Evolutionary conservation across 768 basidiomycete genomes (phyloP), one percentile per base, ranked within the genome.

Genomic region (Piloderma croceum): DNA sequence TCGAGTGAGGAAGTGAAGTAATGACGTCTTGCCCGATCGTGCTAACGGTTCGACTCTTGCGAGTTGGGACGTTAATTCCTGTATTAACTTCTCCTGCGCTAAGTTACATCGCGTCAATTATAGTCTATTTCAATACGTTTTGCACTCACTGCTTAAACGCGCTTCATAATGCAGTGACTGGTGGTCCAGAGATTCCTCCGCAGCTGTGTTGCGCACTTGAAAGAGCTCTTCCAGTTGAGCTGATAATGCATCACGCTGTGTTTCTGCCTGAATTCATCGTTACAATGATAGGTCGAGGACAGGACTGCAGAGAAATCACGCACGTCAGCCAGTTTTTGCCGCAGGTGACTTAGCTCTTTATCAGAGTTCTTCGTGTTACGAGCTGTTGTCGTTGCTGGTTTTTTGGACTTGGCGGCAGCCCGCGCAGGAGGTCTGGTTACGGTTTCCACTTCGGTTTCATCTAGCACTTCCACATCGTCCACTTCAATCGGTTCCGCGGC

Each of bases 1-100:
- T 40, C 83, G 76, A 7, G 84, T 84, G 10, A 90, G 60, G 34
- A 90, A 70, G 48, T 83, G 77, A 22, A 82, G 65, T 4, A 75
- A 70, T 3, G 72, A 67, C 11, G 62, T 65, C 45, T 73, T 74
- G 5, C 70, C 72, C 0, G 69, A 59, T 31, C 66, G 63, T 31
- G 74, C 63, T 24, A 82, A 62, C 5, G 77, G 77, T 45, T 81
- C 74, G 32, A 73, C 65, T 20, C 67, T 71, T 3, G 76, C 63
- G 4, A 83, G 58, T 49, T 78, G 71, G 13, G 66, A 59, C 3
- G 70, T 75, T 9, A 86, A 63, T 44, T 81, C 72, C 31, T 74
- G 57, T 34, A 79, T 69, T 3, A 79, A 58, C 9, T 61, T 53
- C 23, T 84, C 75, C 49, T 79, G 74, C 19, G 75, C 87, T 84